phyloP scores from a whole-genome alignment of 176 grass and related monocot species.

The Aegilops bicornis region DNA sequence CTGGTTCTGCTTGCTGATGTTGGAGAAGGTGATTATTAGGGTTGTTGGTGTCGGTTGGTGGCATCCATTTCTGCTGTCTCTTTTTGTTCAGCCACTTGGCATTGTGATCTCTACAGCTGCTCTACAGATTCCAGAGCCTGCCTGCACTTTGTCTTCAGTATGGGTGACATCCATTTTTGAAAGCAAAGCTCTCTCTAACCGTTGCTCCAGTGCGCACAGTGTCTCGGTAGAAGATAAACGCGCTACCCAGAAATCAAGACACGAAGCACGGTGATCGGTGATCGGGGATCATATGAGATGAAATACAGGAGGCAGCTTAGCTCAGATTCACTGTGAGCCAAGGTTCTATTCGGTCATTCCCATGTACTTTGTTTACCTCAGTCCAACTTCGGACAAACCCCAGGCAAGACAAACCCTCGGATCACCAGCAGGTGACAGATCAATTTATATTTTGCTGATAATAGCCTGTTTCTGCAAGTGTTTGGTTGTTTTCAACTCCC shows the following conservation, averaged over 20 bases:
- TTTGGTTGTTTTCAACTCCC: neutral
- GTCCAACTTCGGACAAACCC: too few species aligned
- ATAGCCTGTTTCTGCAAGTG: neutral
- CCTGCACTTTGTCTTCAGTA: neutral
- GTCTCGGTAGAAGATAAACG: slow-evolving; percentile 46
- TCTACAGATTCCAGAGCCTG: too few species aligned
- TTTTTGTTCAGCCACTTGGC: neutral
- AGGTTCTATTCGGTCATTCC: neutral
- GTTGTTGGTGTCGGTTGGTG: neutral
- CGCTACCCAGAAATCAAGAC: neutral
- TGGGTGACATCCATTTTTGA: neutral
- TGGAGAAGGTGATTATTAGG: neutral
- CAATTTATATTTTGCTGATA: too few species aligned
- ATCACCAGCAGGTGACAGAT: too few species aligned
- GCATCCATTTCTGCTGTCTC: neutral
- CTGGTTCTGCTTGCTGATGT: neutral
- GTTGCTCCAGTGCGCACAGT: neutral
- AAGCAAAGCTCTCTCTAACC: neutral
- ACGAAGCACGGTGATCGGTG: neutral
- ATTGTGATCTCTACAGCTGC: neutral
- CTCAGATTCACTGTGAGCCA: slow-evolving; percentile 30
- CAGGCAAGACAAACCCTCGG: too few species aligned
- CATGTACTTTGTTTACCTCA: too few species aligned
- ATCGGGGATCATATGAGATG: slow-evolving; percentile 30
- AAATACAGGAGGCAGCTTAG: slow-evolving; percentile 22